A percentile compares a stretch with the other conserved stretches of the same genome.
These are phyloP conservation scores for Leccinellum luteum DNA, from an alignment of 768 basidiomycete genomes.

Conservation along the genomic window DNA sequence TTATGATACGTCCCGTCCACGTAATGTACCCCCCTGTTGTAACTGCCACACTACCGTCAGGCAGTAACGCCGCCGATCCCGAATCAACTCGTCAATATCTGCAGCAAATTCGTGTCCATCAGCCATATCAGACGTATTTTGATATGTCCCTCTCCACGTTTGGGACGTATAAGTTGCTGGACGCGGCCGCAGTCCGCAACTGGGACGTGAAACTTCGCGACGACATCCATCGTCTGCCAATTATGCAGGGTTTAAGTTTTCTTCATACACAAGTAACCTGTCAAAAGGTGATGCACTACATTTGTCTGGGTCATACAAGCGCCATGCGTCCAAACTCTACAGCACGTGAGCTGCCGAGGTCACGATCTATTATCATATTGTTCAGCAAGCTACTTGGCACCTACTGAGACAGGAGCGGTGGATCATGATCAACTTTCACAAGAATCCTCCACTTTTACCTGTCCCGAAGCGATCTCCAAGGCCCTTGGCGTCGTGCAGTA, in stretches of 20 bases:
- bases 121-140: conserved; percentile 1
- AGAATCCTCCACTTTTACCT: conserved; percentile 66
- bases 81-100: background rate
- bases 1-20: background rate
- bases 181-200: background rate
- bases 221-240: conserved; percentile 3
- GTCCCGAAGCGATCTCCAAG: conserved; percentile 82
- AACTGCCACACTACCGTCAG: background rate
- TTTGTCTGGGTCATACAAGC: background rate
- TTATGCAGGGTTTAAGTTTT: background rate
- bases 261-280: background rate
- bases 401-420: conserved; percentile 10
- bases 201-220: conserved; percentile 15
- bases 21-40: background rate
- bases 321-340: background rate
- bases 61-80: background rate
- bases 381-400: background rate
- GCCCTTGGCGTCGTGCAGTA: conserved; percentile 78
- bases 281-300: background rate
- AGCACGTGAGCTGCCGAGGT: background rate
- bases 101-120: background rate
- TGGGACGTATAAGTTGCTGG: conserved; percentile 2
- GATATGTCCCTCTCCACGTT: background rate
- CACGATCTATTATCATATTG: background rate
- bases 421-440: conserved; percentile 28